Evolutionary conservation across 805 yeast species (phyloP), one percentile per base, ranked within the genome.

Genomic region (Lachancea nothofagi): DNA sequence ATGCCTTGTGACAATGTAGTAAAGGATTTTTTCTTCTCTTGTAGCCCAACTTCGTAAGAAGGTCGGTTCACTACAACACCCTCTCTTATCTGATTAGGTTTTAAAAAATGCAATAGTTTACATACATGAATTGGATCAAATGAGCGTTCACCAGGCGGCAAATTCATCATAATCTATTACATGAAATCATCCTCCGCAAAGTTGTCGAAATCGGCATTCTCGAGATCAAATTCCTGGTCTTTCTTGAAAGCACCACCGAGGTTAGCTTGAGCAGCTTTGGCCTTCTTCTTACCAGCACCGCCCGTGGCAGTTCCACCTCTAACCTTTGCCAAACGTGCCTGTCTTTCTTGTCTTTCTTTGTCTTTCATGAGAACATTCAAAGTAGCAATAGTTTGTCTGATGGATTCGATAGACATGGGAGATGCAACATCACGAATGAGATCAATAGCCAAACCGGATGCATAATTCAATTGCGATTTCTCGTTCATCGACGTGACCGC

Each of bases 221-320:
- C 71, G 39, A 75, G 65, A 45, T 74, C 84, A 49, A 77, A 78
- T 28, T 72, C 70, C 37, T 67, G 69, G 54, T 80, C 87, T 64
- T 82, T 81, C 71, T 80, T 83, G 60, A 70, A 69, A 7, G 71
- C 73, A 53, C 75, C 75, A 41, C 74, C 74, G 38, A 83, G 70
- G 60, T 80, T 82, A 32, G 86, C 82, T 50, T 72, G 75, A 41
- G 78, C 74, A 42, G 85, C 82, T 65, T 83, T 83, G 43, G 87
- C 96, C 77, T 89, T 90, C 77, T 83, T 83, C 75, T 89, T 88
- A 65, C 95, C 95, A 27, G 94, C 93, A 60, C 96, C 96, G 54
- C 94, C 94, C 18, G 86, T 76, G 28, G 90, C 77, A 20, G 94
- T 83, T 48, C 90, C 93, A 46, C 93, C 90, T 40, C 85, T 72